phyloP scores from a whole-genome alignment of 129 eudicot species.

The Lactuca sativa region DNA sequence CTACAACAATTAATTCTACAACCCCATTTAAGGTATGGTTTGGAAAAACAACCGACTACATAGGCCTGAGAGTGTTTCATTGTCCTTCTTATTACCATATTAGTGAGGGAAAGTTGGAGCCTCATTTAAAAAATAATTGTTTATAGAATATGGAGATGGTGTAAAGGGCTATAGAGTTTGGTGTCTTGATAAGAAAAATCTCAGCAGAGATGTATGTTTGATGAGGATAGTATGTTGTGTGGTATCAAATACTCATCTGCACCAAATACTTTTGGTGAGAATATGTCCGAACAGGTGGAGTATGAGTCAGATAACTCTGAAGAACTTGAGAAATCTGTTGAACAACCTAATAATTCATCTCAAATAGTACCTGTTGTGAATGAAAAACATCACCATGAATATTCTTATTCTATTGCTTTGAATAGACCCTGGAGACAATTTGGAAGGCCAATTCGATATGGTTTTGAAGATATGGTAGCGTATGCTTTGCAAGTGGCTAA shows the following conservation, averaged over 20 bases:
- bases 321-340: too few species aligned
- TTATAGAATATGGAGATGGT: background rate
- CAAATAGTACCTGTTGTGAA: too few species aligned
- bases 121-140: background rate
- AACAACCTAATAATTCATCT: too few species aligned
- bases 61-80: background rate
- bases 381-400: too few species aligned
- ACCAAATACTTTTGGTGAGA: too few species aligned
- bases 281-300: too few species aligned
- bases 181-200: background rate
- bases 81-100: conserved; percentile 1
- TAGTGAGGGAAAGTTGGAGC: conserved; percentile 8
- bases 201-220: background rate
- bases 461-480: too few species aligned
- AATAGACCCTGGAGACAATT: too few species aligned
- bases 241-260: too few species aligned
- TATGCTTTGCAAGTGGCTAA: background rate
- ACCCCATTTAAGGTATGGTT: background rate
- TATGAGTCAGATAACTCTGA: too few species aligned
- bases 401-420: too few species aligned
- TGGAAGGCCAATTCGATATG: too few species aligned
- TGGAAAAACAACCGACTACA: background rate
- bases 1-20: background rate
- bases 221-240: background rate
- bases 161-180: background rate